Conservation (phyloP, 768 basidiomycete genomes). For the Lactifluus hygrophoroides region DNA sequence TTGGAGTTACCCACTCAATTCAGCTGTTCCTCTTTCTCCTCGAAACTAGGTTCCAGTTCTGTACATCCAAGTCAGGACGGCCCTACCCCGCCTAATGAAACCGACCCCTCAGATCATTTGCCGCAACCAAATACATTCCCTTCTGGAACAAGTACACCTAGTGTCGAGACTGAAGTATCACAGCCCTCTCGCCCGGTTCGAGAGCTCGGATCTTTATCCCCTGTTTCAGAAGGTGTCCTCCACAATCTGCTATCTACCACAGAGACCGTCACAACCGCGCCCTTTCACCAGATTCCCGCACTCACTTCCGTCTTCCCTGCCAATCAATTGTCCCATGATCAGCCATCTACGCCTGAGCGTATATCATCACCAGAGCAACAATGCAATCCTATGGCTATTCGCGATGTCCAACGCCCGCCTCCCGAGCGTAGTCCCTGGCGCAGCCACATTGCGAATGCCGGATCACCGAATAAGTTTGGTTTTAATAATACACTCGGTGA, state of each 20-base stretch:
- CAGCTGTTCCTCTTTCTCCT: neutral
- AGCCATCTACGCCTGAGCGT: slow-evolving; percentile 11
- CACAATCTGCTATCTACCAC: slow-evolving; percentile 2
- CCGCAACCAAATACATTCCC: neutral
- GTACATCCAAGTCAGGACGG: neutral
- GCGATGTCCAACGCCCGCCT: slow-evolving; percentile 16
- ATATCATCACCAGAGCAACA: neutral
- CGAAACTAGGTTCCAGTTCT: neutral
- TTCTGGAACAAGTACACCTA: neutral
- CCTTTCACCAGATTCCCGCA: slow-evolving; percentile 3
- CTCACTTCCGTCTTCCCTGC: neutral
- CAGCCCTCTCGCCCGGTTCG: slow-evolving; percentile 20
- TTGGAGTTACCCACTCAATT: neutral
- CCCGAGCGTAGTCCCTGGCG: slow-evolving; percentile 18
- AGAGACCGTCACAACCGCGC: neutral
- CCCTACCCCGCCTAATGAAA: neutral
- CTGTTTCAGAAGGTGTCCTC: slow-evolving; percentile 41
- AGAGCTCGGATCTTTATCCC: slow-evolving; percentile 52
- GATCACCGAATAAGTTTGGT: slow-evolving; percentile 13
- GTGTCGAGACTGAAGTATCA: neutral
- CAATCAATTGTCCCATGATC: neutral
- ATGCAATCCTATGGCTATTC: neutral
- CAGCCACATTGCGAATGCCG: slow-evolving; percentile 1
- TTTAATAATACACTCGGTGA: slow-evolving; percentile 4
- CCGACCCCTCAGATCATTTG: neutral